These are phyloP conservation scores for Paramecium biaurelia DNA, from an alignment of 73 alveolate species.

Conservation along the genomic window DNA sequence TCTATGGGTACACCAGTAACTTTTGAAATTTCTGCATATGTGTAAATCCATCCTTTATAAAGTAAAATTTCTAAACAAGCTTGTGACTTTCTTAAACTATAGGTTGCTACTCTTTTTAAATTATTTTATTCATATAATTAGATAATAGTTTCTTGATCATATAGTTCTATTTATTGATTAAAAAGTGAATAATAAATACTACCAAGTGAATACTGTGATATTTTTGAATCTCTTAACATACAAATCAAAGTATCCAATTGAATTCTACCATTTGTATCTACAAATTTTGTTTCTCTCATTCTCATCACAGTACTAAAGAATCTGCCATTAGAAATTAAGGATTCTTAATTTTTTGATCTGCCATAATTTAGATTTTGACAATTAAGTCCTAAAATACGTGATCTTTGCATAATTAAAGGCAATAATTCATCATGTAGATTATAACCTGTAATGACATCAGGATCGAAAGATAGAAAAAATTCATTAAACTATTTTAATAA, in stretches of 20 bases:
- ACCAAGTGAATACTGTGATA: constrained; percentile 94
- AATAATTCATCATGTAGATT: neutral
- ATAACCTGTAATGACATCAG: neutral
- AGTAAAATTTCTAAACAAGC: constrained; percentile 91
- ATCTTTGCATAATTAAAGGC: neutral
- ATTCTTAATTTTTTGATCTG: neutral
- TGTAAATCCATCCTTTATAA: constrained; percentile 88
- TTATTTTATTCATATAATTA: constrained; percentile 77
- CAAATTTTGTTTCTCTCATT: constrained; percentile 75
- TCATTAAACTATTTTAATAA: neutral
- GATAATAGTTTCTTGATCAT: constrained; percentile 73
- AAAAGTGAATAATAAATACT: constrained; percentile 96
- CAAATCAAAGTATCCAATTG: constrained; percentile 94
- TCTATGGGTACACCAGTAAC: constrained; percentile 98
- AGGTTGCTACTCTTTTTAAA: constrained; percentile 94
- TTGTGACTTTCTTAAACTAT: constrained; percentile 95
- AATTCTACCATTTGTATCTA: constrained; percentile 94
- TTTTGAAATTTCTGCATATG: constrained; percentile 97
- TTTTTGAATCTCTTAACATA: constrained; percentile 96
- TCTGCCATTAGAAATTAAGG: neutral
- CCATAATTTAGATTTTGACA: neutral
- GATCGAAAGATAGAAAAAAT: neutral
- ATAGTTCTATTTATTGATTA: constrained; percentile 98
- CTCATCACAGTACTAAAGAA: neutral
- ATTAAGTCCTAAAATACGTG: neutral